Base-by-base conservation (phyloP, 2,329 filamentous ascomycete genomes). In the Hypoxylon sp. region DNA sequence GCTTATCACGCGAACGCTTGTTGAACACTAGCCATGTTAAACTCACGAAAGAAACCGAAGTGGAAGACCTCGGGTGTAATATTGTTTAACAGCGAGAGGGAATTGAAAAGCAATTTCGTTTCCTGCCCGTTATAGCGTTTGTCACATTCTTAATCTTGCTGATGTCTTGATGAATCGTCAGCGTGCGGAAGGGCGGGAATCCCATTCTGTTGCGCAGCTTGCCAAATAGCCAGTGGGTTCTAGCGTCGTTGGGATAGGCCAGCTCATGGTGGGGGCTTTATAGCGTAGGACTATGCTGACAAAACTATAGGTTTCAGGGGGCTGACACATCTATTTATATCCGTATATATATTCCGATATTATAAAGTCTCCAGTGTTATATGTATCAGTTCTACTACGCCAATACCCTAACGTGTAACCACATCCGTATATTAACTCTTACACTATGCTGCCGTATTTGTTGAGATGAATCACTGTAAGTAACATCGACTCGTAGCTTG, bases 271-370 rank as follows among this genome's bases (percentile, higher is more conserved):
- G 39, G 17, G 13, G 14, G 39, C 39, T 22, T 42, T 19, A 42
- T 17, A 42, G 39, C 39, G 39, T 44, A 46, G 39, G 35, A 42
- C 37, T 11, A 26, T 44, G 24, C 52, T 44, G 35, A 26, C 52
- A 44, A 44, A 44, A 44, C 8, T 44, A 44, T 44, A 19, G 4
- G 1, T 17, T 11, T 22, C 39, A 44, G 17, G 52, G 22, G 24
- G n/a, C 24, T 10, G 9, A 31, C 39, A 33, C 24, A 29, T 46
- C 39, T 55, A 55, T 55, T 55, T 44, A 55, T 46, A 44, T 44
- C 39, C 3, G 3, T 17, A 6, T n/a, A 44, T 17, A 42, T 42
- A 42, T 42, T 5, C 33, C 14, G 37, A 17, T n/a, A n/a, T 4
- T 39, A 4, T 5, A 5, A 39, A 39, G 35, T 14, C 35, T 39